These are phyloP conservation scores for Tylopilus orsonianus DNA, from an alignment of 1,284 basidiomycete species.

Conservation along the genomic window DNA sequence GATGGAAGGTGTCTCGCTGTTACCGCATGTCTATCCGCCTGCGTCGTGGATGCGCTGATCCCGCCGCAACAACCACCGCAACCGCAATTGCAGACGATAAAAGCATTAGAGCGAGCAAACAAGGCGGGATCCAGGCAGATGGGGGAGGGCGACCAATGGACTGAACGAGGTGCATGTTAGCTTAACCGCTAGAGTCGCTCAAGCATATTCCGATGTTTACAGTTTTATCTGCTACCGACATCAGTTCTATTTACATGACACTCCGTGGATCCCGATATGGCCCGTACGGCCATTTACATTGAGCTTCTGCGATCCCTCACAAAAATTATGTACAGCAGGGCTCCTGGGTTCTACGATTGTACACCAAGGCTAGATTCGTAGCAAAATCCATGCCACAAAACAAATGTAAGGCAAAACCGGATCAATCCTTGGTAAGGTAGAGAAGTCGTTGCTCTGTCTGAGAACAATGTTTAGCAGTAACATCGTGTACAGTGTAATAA, in stretches of 20 bases:
- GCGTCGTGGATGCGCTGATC: constrained; percentile 32
- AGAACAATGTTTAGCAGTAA: not conserved
- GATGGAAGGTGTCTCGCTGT: constrained; percentile 36
- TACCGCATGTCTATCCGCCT: constrained; percentile 22
- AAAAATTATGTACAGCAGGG: no score
- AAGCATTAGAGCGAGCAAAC: constrained; percentile 33
- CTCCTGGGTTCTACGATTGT: no score
- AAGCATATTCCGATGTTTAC: no score
- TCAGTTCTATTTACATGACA: no score
- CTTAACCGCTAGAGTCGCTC: no score
- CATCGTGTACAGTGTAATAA: not conserved
- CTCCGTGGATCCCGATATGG: no score
- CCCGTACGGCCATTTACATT: no score
- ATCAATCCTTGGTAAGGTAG: not conserved
- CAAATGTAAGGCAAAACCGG: not conserved
- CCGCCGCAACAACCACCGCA: constrained; percentile 25
- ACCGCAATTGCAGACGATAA: constrained; percentile 20
- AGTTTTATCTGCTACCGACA: no score
- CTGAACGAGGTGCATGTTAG: constrained; percentile 20
- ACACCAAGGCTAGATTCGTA: constrained; percentile 5
- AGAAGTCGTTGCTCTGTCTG: not conserved
- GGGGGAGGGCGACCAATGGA: constrained; percentile 17
- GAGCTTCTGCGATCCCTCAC: no score
- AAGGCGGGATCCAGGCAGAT: constrained; percentile 28
- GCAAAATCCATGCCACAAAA: constrained; percentile 5